Percentiles rank a stretch among this genome's conserved stretches.
Evolutionary conservation across 2,329 filamentous ascomycete species (phyloP).

Genomic region (Curvularia sp.): DNA sequence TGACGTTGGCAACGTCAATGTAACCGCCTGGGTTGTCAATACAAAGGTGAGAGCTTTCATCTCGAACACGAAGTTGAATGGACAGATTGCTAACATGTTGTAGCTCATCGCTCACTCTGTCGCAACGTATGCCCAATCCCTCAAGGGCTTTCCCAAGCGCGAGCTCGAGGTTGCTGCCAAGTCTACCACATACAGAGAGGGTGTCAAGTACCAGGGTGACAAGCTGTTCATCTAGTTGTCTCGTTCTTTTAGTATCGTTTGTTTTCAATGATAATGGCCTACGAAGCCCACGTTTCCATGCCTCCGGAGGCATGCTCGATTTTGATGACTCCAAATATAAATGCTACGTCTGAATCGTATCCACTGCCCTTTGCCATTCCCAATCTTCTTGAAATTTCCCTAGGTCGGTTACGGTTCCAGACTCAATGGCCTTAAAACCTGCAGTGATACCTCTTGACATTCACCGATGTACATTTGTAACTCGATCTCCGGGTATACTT

Average conservation of each 20-base stretch:
- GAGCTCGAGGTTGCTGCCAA: constrained; percentile 21
- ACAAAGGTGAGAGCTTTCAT: constrained; percentile 38
- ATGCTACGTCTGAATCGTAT: background rate
- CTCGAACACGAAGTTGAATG: background rate
- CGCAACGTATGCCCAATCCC: constrained; percentile 45
- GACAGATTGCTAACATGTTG: constrained; percentile 8
- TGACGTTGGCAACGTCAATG: constrained; percentile 48
- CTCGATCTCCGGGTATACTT: background rate
- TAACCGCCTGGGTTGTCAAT: constrained; percentile 50
- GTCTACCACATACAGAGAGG: constrained; percentile 30
- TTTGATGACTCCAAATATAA: background rate
- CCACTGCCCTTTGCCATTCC: background rate
- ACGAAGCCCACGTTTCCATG: background rate
- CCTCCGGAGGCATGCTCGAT: background rate
- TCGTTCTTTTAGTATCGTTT: background rate
- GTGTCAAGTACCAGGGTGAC: constrained; percentile 44
- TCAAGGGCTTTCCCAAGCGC: constrained; percentile 48
- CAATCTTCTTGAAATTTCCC: background rate
- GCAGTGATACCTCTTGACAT: background rate
- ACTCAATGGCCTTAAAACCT: background rate
- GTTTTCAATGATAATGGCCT: background rate
- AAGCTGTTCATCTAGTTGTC: constrained; percentile 40
- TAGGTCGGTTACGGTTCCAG: too few species aligned
- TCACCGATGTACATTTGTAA: background rate
- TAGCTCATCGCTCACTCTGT: constrained; percentile 50